These are phyloP conservation scores for Calcarisporium arbuscula DNA, from an alignment of 2,329 filamentous ascomycete species.

Conservation along the genomic window DNA sequence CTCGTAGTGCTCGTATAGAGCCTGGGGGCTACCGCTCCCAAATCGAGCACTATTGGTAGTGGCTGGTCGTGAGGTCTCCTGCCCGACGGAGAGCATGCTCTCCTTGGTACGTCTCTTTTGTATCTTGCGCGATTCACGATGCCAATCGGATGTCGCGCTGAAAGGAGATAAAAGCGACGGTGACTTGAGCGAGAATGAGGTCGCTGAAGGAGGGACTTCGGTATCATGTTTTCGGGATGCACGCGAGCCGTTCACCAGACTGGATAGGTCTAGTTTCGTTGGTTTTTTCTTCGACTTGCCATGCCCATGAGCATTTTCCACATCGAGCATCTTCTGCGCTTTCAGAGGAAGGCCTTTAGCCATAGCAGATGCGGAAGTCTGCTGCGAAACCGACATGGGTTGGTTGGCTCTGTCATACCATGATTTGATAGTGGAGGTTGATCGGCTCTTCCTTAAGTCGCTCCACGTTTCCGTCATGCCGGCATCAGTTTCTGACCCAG, in stretches of 20 bases:
- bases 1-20: conserved; percentile 53
- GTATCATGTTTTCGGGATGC: conserved; percentile 22
- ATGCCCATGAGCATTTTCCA: conserved; percentile 26
- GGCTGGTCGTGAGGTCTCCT: conserved; percentile 15
- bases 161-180: conserved; percentile 35
- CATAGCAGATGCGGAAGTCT: conserved; percentile 53
- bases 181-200: conserved; percentile 32
- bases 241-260: conserved; percentile 30
- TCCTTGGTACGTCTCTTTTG: conserved; percentile 31
- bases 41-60: conserved; percentile 19
- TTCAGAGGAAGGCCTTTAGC: conserved; percentile 48
- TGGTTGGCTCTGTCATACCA: conserved; percentile 52
- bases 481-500: conserved; percentile 13
- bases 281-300: conserved; percentile 35
- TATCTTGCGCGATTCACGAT: conserved; percentile 19
- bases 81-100: conserved; percentile 19
- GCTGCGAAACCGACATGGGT: conserved; percentile 51
- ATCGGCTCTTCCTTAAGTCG: conserved; percentile 39
- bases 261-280: conserved; percentile 41
- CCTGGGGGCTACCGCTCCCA: conserved; percentile 31
- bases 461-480: conserved; percentile 35
- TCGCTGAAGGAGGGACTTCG: conserved; percentile 25
- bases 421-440: conserved; percentile 49
- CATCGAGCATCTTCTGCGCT: conserved; percentile 37
- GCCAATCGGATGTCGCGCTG: conserved; percentile 19